Evolutionary conservation across 169 alveolate species (phyloP), one percentile per base, ranked within the genome.

Genomic region (Ichthyophthirius multifiliis): DNA sequence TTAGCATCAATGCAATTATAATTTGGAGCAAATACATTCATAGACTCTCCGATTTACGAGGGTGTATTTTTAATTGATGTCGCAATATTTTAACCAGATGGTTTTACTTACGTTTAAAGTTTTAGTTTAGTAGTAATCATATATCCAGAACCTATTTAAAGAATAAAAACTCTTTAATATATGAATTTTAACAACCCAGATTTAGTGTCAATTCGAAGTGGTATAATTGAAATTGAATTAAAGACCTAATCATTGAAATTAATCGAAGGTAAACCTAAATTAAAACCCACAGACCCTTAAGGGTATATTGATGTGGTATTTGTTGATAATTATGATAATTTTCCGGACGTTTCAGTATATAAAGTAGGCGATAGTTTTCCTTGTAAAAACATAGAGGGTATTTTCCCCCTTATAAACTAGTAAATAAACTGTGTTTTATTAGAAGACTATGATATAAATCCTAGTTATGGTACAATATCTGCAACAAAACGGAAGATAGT

Each of bases 61-160:
- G 74, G 78, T 13, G 65, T 18, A 7, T 78, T 64, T 37, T 30
- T 67, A 3, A 43, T 44, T 1, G 84, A 78, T 78, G 37, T 78
- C 13, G 65, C 67, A 20, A 78, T 78, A n/a, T 64, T 7, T 35
- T 34, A 39, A 5, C 16, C 76, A 1, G 31, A 34, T 4, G 62
- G 65, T 7, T 43, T 41, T 4, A 55, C 12, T 9, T 34, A 27
- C 5, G 10, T 55, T 12, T 27, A 27, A 3, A 55, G 43, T 55
- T 55, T 55, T 7, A 55, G 71, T 18, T 12, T 55, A 10, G 13
- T 55, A 23, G 3, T 55, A 55, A 55, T 55, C 6, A 55, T 55
- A 20, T 27, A 34, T 18, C 71, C 71, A 2, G 16, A 55, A 6
- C 71, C 71, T 27, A 15, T 55, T 2, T 3, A 1, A 15, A 10